Conservation (phyloP, 2,329 filamentous ascomycete genomes). For the Cladophialophora exuberans region DNA sequence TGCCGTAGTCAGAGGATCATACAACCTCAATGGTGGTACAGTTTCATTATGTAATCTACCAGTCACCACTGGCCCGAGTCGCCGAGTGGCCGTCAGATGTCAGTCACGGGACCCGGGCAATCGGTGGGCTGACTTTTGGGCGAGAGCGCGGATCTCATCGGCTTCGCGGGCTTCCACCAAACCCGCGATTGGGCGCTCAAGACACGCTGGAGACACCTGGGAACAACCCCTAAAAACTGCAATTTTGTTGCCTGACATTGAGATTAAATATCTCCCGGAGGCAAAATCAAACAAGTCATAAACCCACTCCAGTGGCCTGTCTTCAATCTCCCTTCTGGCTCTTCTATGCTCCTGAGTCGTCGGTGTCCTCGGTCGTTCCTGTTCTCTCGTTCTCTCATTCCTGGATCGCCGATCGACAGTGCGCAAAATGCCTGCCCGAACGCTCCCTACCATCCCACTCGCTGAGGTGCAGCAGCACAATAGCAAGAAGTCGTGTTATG, state of each 20-base stretch:
- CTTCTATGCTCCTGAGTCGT: neutral
- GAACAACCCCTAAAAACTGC: neutral
- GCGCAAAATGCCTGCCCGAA: constrained; percentile 63
- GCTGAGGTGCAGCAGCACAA: constrained; percentile 83
- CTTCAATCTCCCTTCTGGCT: neutral
- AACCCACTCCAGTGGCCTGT: constrained; percentile 4
- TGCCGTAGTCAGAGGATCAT: neutral
- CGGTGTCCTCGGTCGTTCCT: neutral
- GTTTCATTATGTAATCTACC: neutral
- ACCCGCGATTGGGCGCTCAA: constrained; percentile 9
- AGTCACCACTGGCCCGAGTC: neutral
- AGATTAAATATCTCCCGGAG: constrained; percentile 2
- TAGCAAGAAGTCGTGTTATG: constrained; percentile 82
- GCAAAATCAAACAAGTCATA: constrained; percentile 10
- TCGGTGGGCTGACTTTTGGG: constrained; percentile 4
- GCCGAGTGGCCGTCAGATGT: no score
- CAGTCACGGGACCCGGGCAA: neutral
- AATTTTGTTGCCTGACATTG: constrained; percentile 17
- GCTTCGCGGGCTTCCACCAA: neutral
- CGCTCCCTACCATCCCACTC: constrained; percentile 78
- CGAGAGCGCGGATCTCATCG: constrained; percentile 11
- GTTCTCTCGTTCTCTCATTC: neutral
- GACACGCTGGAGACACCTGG: constrained; percentile 11
- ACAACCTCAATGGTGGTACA: neutral
- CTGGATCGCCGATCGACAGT: neutral